phyloP scores from a whole-genome alignment of 1,284 basidiomycete species.

The Rhodotorula sp. region DNA sequence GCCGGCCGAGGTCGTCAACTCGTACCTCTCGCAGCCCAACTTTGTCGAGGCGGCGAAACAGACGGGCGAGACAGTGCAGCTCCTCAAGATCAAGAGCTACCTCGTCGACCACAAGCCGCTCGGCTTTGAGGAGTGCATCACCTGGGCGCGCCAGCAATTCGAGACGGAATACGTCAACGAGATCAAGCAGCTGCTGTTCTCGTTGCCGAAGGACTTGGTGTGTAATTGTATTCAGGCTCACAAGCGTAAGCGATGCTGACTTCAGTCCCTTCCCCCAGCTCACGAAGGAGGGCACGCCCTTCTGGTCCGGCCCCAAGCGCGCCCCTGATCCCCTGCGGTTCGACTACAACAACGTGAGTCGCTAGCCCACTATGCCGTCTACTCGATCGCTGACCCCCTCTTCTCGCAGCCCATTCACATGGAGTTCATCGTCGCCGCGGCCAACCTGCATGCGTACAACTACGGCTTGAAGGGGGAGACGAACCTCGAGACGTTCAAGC shows the following conservation, averaged over 20 bases:
- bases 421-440: slow-evolving; percentile 85
- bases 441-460: slow-evolving; percentile 97
- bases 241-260: neutral
- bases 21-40: slow-evolving; percentile 95
- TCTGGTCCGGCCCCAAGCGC: slow-evolving; percentile 80
- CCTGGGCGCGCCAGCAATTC: slow-evolving; percentile 95
- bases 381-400: neutral
- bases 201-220: slow-evolving; percentile 85
- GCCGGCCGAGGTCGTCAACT: slow-evolving; percentile 90
- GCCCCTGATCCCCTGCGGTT: slow-evolving; percentile 92
- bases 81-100: slow-evolving; percentile 85
- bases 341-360: slow-evolving; percentile 75
- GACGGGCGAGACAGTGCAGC: slow-evolving; percentile 80
- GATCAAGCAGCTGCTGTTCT: slow-evolving; percentile 89
- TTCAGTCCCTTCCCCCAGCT: slow-evolving; percentile 19
- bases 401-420: slow-evolving; percentile 71
- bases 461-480: slow-evolving; percentile 92
- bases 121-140: slow-evolving; percentile 94
- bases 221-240: slow-evolving; percentile 14
- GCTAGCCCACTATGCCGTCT: neutral
- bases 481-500: slow-evolving; percentile 76
- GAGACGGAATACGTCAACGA: slow-evolving; percentile 93
- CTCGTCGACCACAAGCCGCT: slow-evolving; percentile 89
- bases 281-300: slow-evolving; percentile 45
- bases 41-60: slow-evolving; percentile 81